These are phyloP conservation scores for Trypanosoma boissoni DNA, from an alignment of 208 protist species.

Conservation along the genomic window DNA sequence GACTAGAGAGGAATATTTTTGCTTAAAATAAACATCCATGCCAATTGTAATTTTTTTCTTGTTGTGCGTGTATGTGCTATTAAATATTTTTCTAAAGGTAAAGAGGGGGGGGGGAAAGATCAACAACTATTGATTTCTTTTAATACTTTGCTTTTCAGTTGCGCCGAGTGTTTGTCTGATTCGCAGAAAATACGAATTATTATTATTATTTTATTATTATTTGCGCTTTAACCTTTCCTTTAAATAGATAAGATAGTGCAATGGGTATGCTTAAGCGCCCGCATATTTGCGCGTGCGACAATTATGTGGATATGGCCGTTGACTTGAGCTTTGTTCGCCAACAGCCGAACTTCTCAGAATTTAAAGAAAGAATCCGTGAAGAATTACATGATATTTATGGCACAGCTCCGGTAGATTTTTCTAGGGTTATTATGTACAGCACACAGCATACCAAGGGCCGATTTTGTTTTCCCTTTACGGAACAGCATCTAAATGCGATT, in stretches of 20 bases:
- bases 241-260: conserved; percentile 1
- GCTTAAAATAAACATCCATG: no score
- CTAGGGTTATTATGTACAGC: conserved; percentile 43
- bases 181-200: no score
- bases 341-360: conserved; percentile 37
- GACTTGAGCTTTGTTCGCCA: conserved; percentile 39
- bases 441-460: conserved; percentile 21
- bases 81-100: no score
- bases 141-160: no score
- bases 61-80: no score
- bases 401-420: neutral
- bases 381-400: conserved; percentile 56
- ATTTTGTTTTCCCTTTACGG: conserved; percentile 44
- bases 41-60: no score
- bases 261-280: conserved; percentile 66
- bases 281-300: conserved; percentile 36
- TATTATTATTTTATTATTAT: conserved; percentile 4
- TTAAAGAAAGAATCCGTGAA: conserved; percentile 29
- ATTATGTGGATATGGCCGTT: conserved; percentile 46
- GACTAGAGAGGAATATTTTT: no score
- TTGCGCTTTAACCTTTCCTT: no score
- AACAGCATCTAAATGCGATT: conserved; percentile 39
- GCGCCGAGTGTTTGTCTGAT: no score
- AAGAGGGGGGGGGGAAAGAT: no score
- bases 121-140: no score